A percentile compares a stretch with the other conserved stretches of the same genome.
Conservation (phyloP, 495 filamentous ascomycete genomes). For the Xylaria telfairii region DNA sequence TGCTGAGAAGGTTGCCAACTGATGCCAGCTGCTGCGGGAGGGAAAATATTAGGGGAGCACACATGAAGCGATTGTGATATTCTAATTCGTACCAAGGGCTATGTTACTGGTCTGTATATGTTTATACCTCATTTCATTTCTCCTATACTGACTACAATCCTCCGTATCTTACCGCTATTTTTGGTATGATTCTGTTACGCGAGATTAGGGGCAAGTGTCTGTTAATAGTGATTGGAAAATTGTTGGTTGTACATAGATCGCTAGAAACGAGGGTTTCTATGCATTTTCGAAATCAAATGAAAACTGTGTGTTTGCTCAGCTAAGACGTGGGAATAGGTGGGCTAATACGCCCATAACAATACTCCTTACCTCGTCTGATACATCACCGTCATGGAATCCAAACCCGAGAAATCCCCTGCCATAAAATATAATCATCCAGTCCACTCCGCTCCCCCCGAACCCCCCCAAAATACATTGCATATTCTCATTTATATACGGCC, state of each 20-base stretch:
- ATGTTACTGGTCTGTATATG: not conserved
- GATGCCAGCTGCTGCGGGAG: conserved; percentile 4
- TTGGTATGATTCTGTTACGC: not conserved
- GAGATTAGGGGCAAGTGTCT: not conserved
- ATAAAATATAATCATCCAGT: not conserved
- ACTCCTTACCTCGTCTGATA: not conserved
- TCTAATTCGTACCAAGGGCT: not conserved
- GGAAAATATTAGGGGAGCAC: not conserved
- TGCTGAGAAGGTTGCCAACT: not conserved
- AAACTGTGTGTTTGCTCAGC: not conserved
- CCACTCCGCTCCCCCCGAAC: not conserved
- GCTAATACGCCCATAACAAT: not conserved
- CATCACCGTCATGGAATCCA: not conserved
- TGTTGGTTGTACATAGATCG: not conserved
- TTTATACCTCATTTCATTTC: not conserved
- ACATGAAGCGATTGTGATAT: not conserved
- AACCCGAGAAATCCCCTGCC: not conserved
- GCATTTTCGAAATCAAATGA: not conserved
- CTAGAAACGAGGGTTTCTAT: not conserved
- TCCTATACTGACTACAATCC: not conserved
- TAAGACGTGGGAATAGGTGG: not conserved
- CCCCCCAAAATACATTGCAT: not conserved
- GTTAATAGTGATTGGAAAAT: not conserved
- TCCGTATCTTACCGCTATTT: not conserved
- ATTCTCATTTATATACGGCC: not conserved